phyloP scores from a whole-genome alignment of 345 rosid genomes.

The Cardamine occulta region DNA sequence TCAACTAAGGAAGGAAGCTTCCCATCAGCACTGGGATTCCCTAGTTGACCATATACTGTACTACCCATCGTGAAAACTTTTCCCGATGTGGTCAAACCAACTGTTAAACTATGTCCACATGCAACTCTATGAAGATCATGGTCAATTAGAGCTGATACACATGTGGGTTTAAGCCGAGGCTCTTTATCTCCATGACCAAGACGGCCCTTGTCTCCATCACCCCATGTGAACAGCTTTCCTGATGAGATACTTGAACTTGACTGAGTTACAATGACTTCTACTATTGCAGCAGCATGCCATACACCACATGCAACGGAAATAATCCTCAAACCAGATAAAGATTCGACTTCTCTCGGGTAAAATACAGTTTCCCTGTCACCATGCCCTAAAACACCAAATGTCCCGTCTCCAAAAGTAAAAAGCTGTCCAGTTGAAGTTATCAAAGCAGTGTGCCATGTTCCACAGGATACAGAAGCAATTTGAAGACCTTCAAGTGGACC shows the following conservation, averaged over 20 bases:
- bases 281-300: constrained; percentile 98
- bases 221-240: constrained; percentile 97
- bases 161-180: constrained; percentile 84
- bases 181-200: constrained; percentile 98
- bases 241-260: constrained; percentile 74
- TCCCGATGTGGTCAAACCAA: constrained; percentile 83
- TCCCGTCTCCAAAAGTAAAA: constrained; percentile 96
- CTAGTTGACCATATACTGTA: constrained; percentile 94
- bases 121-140: constrained; percentile 77
- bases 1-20: constrained; percentile 75
- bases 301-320: constrained; percentile 91
- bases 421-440: constrained; percentile 85
- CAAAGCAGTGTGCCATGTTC: constrained; percentile 98
- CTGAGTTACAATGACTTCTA: constrained; percentile 85
- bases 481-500: constrained; percentile 96
- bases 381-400: constrained; percentile 94
- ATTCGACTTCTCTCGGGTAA: constrained; percentile 85
- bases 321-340: constrained; percentile 82
- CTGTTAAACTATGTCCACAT: constrained; percentile 93
- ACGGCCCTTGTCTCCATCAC: constrained; percentile 93
- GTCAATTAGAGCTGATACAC: constrained; percentile 86
- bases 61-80: constrained; percentile 89
- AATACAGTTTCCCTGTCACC: constrained; percentile 72
- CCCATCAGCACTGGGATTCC: constrained; percentile 81
- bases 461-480: constrained; percentile 84